Base-by-base conservation (phyloP, 306 rosid genomes). In the Phaseolus lunatus region DNA sequence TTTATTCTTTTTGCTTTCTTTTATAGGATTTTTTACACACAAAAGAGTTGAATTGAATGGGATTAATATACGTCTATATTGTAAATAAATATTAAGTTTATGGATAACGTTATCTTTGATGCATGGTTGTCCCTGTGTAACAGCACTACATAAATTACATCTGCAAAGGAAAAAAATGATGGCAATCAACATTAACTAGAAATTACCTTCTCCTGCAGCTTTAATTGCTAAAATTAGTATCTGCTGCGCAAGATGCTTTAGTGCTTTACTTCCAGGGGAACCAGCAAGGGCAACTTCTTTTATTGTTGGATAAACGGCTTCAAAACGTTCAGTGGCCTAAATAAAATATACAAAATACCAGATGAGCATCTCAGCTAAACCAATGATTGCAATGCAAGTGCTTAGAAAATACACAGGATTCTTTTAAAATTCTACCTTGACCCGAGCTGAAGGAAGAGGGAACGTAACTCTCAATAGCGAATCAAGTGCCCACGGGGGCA, bases 231-330 rank as follows among this genome's bases (percentile, higher is more conserved):
- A 68, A 77, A 73, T 49, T n/a, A 76, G 78, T 62, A 86, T 83
- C 81, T 86, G 82, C 29, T 73, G 85, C 15, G 81, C 77, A 78
- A 81, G 81, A 73, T 80, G 89, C 84, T 68, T 86, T 78, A 37
- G 50, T 69, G 84, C 85, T 83, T 74, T 86, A 57, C 87, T 86
- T 80, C 87, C 87, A 16, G 82, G 82, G 50, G 81, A 26, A 31
- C 87, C 87, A 1, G 73, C 82, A 47, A 86, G 89, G 80, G 89
- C 82, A 19, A 86, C 85, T 59, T 86, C 89, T 74, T 73, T 86
- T 65, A 86, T 50, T 37, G 77, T 80, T 7, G 85, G 87, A 74
- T 86, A 86, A 14, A 86, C 79, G 33, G 79, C 89, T 57, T 59
- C 77, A 43, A 83, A 68, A 62, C 87, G 80, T 64, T 83, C 85